Evolutionary conservation across 2,329 filamentous ascomycete species (phyloP), one percentile per base, ranked within the genome.

Genomic region (Microcyclospora pomicola): DNA sequence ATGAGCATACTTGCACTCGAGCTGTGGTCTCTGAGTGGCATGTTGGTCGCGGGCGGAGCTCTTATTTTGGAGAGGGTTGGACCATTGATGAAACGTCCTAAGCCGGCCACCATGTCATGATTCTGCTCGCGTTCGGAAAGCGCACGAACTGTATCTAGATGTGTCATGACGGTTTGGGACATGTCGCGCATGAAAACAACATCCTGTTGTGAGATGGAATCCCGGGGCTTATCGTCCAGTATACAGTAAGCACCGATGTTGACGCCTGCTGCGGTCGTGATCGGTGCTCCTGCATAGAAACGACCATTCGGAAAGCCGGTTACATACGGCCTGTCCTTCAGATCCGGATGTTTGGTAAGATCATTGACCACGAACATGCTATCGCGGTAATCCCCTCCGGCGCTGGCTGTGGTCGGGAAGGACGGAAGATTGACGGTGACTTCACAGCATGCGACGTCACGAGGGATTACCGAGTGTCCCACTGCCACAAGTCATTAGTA

Each of bases 241-340:
- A 80, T 67, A 37, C 71, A 69, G 41, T 76, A 74, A 9, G 66
- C 68, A 9, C 77, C 77, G 39, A 82, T 73, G 34, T 68, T 67
- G 48, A 72, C 69, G 15, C 71, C 68, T 29, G 65, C 68, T 0
- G 68, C 3, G 2, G 72, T 75, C 16, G 68, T 66, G 38, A 82
- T 71, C 0, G 77, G 77, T 0, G 78, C 75, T 13, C 70, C 71
- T 5, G 71, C 71, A 41, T 74, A 73, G 49, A 75, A 75, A 6
- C 50, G 48, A 6, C 48, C 52, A 13, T 43, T 48, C 0, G 55
- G 54, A n/a, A 47, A 47, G 31, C 41, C 47, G 5, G 29, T 45
- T 2, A 58, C 53, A 38, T 50, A 58, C 9, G 53, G 47, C 15
- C 45, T 27, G 13, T 55, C 45, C 31, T 49, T 49, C 31, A 55